Evolutionary conservation across 2,329 filamentous ascomycete species (phyloP), one percentile per base, ranked within the genome.

Genomic region (Pseudopithomyces chartarum): DNA sequence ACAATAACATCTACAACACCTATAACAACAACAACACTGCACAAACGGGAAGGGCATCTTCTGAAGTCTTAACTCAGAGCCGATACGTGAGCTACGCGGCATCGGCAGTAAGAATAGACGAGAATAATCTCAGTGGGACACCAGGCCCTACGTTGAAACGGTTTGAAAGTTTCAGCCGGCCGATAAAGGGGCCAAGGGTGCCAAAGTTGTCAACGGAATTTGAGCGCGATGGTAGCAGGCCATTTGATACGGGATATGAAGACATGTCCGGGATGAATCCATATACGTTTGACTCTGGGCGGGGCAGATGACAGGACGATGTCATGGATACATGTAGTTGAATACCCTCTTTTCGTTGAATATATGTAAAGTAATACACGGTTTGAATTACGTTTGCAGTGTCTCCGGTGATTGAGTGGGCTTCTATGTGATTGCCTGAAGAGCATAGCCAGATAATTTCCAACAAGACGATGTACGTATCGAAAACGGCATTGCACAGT

Each of bases 111-210:
- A 39, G 5, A 15, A 36, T n/a, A 43, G 11, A 19, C 20, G 40
- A n/a, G 15, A 22, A 15, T n/a, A 23, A 20, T n/a, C 15, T 12
- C 36, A 3, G 20, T n/a, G 2, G 29, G 23, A n/a, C 49, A 3
- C 49, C 38, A 13, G 49, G 26, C 3, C 49, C 49, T 8, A 39
- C 34, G n/a, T 17, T 48, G 15, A 40, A 15, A 13, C 22, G 48
- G 48, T 42, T 23, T 7, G 51, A 39, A 20, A 47, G 51, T 43
- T 54, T 54, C 33, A 54, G 51, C n/a, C 42, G 51, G 10, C 40
- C 39, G 32, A 15, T 52, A 19, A 52, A 26, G n/a, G n/a, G 32
- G 13, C 43, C 43, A 1, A 38, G 22, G 19, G 6, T 13, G 13
- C 32, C 33, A 19, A 36, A 32, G 23, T 19, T 19, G 12, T 29